Conservation (phyloP, 2,329 filamentous ascomycete species). For the Botrytis elliptica region DNA sequence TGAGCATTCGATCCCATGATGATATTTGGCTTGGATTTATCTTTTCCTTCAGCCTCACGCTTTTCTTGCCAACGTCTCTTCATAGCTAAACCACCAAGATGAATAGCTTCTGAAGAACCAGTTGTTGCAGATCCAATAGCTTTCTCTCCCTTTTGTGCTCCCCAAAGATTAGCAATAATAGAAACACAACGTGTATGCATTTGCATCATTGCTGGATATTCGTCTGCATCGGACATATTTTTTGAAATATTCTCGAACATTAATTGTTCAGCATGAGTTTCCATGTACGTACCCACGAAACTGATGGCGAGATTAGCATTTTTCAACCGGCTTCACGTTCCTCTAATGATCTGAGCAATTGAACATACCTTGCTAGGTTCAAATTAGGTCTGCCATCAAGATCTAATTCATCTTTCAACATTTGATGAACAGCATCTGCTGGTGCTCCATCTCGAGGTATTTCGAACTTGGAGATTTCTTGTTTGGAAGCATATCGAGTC, state of each 20-base stretch:
- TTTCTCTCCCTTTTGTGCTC: conserved; percentile 58
- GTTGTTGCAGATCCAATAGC: conserved; percentile 69
- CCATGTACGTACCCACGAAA: conserved; percentile 73
- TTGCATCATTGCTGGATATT: conserved; percentile 58
- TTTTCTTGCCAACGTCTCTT: conserved; percentile 72
- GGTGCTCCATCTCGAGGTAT: conserved; percentile 58
- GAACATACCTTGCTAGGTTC: conserved; percentile 57
- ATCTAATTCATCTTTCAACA: conserved; percentile 62
- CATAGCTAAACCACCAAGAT: conserved; percentile 70
- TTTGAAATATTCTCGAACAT: conserved; percentile 69
- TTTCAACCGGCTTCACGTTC: background rate
- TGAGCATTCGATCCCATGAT: conserved; percentile 74
- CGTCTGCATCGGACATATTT: conserved; percentile 70
- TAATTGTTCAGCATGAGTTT: conserved; percentile 61
- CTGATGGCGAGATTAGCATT: conserved; percentile 38
- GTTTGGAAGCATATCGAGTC: conserved; percentile 53
- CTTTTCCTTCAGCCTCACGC: conserved; percentile 58
- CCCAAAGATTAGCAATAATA: conserved; percentile 68
- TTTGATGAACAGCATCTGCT: conserved; percentile 62
- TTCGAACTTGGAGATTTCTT: conserved; percentile 58
- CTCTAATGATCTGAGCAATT: background rate
- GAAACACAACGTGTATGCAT: conserved; percentile 68
- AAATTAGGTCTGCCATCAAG: conserved; percentile 65
- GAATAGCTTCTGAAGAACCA: conserved; percentile 69
- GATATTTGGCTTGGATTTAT: conserved; percentile 65